Evolutionary conservation across 176 grass and related monocot genomes (phyloP).

Genomic region (Typha latifolia): DNA sequence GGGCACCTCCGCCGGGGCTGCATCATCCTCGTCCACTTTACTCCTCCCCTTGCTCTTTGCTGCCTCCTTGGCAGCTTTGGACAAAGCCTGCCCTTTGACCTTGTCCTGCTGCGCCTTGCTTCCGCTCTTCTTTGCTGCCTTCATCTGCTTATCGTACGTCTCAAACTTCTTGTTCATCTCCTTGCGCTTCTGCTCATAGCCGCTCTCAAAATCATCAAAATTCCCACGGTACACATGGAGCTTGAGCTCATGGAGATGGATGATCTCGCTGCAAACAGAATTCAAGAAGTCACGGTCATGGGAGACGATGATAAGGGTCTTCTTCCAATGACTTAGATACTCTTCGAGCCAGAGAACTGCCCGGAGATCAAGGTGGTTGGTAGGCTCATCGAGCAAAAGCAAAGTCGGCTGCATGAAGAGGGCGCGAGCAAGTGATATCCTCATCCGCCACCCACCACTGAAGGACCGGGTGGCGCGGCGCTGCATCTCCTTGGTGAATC

Average conservation of each 20-base stretch:
- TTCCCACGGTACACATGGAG: slow-evolving; percentile 85
- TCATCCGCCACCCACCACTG: slow-evolving; percentile 98
- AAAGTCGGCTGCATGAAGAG: slow-evolving; percentile 97
- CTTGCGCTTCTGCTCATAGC: slow-evolving; percentile 89
- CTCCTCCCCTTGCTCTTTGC: slow-evolving; percentile 87
- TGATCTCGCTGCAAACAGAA: slow-evolving; percentile 83
- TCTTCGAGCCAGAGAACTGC: slow-evolving; percentile 95
- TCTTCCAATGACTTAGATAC: slow-evolving; percentile 94
- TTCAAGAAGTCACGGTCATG: slow-evolving; percentile 91
- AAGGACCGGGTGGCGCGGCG: slow-evolving; percentile 66
- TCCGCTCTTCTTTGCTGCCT: slow-evolving; percentile 70
- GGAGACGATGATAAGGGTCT: slow-evolving; percentile 82
- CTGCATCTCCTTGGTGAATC: slow-evolving; percentile 85
- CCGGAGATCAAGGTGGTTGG: slow-evolving; percentile 90
- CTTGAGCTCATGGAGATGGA: slow-evolving; percentile 77
- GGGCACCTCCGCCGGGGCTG: slow-evolving; percentile 46
- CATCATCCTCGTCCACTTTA: slow-evolving; percentile 45
- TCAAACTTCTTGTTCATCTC: slow-evolving; percentile 88
- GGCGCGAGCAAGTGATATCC: slow-evolving; percentile 82
- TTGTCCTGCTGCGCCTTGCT: slow-evolving; percentile 86
- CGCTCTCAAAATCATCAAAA: slow-evolving; percentile 86
- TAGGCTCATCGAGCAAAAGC: slow-evolving; percentile 80
- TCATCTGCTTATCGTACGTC: slow-evolving; percentile 79
- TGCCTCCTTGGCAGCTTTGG: slow-evolving; percentile 63
- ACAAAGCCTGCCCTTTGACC: slow-evolving; percentile 72